Evolutionary conservation across 2,329 filamentous ascomycete species (phyloP).

Genomic region (Chaetothyriales sp.): DNA sequence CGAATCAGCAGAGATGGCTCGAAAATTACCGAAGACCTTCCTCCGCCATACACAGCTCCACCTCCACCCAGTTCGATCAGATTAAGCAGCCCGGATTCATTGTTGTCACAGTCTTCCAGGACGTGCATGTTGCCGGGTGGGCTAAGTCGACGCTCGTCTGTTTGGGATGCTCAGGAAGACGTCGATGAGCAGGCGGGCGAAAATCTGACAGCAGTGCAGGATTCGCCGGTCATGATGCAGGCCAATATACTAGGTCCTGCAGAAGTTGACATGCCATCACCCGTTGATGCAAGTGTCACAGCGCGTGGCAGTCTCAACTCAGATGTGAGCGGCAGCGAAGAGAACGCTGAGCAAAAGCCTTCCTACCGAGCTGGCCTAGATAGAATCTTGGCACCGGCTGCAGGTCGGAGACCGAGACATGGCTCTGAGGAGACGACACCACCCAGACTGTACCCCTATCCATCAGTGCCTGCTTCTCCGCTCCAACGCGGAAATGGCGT

Average conservation of each 20-base stretch:
- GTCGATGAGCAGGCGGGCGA: background rate
- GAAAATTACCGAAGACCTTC: constrained; percentile 16
- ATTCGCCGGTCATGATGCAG: constrained; percentile 1
- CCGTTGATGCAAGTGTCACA: constrained; percentile 1
- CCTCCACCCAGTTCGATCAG: background rate
- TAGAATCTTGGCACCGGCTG: constrained; percentile 2
- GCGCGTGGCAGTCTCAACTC: too few species aligned
- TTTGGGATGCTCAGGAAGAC: background rate
- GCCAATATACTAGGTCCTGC: constrained; percentile 6
- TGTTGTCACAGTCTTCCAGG: background rate
- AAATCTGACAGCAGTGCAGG: constrained; percentile 7
- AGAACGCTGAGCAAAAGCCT: background rate
- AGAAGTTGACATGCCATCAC: constrained; percentile 7
- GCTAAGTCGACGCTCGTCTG: too few species aligned
- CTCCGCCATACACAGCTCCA: constrained; percentile 15
- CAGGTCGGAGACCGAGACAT: background rate
- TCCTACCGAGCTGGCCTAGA: constrained; percentile 13
- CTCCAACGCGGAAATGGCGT: constrained; percentile 14
- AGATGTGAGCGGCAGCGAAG: background rate
- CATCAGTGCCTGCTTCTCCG: constrained; percentile 1
- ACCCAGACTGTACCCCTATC: background rate
- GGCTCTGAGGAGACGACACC: constrained; percentile 2
- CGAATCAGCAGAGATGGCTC: constrained; percentile 23
- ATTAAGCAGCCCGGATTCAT: background rate
- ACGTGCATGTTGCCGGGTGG: too few species aligned